Percentiles rank a stretch among this genome's conserved stretches.
Conservation (phyloP, 2,329 filamentous ascomycete species). For the Fusarium continuum region DNA sequence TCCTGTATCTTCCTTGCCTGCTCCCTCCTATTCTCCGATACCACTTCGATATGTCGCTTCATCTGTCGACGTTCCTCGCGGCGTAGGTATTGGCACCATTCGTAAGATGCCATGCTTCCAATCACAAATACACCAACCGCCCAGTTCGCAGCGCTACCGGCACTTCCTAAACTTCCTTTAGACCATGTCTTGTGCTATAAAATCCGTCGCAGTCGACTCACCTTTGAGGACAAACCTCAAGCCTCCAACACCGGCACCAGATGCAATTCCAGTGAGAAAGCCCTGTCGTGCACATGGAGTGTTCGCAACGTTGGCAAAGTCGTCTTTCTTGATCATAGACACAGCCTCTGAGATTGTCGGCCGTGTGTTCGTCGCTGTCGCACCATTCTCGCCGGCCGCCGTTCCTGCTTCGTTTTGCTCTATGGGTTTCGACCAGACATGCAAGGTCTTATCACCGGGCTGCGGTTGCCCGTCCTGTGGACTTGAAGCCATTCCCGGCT, state of each 20-base stretch:
- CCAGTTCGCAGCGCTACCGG: constrained; percentile 76
- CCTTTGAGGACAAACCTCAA: constrained; percentile 79
- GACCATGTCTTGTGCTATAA: neutral
- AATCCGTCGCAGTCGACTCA: constrained; percentile 53
- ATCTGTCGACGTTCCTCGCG: constrained; percentile 82
- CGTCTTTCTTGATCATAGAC: constrained; percentile 71
- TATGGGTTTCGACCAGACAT: constrained; percentile 51
- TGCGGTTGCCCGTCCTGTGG: constrained; percentile 40
- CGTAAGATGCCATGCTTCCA: constrained; percentile 76
- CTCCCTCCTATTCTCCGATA: constrained; percentile 60
- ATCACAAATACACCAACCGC: constrained; percentile 80
- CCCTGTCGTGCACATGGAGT: constrained; percentile 86
- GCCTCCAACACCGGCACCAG: constrained; percentile 79
- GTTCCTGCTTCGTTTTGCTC: constrained; percentile 37
- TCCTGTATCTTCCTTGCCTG: constrained; percentile 57
- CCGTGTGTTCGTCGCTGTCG: constrained; percentile 43
- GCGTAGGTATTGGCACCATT: constrained; percentile 82
- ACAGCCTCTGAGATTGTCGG: constrained; percentile 67
- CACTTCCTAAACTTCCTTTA: constrained; percentile 44
- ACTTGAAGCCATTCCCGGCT: constrained; percentile 50
- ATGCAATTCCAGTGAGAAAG: constrained; percentile 82
- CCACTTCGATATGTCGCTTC: constrained; percentile 80
- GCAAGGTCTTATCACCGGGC: constrained; percentile 46
- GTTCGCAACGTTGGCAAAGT: constrained; percentile 78
- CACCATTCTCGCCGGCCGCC: constrained; percentile 30